Percentiles rank a stretch among this genome's conserved stretches.
Conservation (phyloP, 768 basidiomycete genomes). For the Hypsizygus marmoreus region DNA sequence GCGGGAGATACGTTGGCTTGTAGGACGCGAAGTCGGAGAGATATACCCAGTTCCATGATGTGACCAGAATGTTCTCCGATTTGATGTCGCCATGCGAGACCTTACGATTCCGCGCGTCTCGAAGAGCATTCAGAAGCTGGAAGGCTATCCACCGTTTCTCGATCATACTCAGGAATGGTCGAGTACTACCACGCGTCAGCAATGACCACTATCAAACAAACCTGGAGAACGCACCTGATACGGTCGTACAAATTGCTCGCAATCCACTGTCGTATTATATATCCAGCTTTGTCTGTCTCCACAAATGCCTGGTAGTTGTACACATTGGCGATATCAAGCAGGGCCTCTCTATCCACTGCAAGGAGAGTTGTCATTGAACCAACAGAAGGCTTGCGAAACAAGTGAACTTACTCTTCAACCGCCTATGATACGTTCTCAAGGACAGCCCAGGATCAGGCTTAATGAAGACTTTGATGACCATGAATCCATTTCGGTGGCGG, state of each 20-base stretch:
- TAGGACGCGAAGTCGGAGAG: slow-evolving; percentile 94
- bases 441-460: slow-evolving; percentile 89
- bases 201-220: background rate
- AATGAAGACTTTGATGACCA: slow-evolving; percentile 94
- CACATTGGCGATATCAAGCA: slow-evolving; percentile 84
- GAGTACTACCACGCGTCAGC: slow-evolving; percentile 60
- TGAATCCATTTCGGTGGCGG: slow-evolving; percentile 76
- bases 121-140: slow-evolving; percentile 83
- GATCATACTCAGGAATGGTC: slow-evolving; percentile 86
- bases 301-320: slow-evolving; percentile 88
- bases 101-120: slow-evolving; percentile 81
- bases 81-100: slow-evolving; percentile 98
- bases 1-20: slow-evolving; percentile 93
- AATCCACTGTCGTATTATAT: slow-evolving; percentile 92
- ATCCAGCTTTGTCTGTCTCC: slow-evolving; percentile 96
- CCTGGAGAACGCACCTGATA: slow-evolving; percentile 72
- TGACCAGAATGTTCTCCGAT: slow-evolving; percentile 94
- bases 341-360: slow-evolving; percentile 81
- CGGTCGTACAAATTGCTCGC: slow-evolving; percentile 95
- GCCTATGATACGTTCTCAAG: slow-evolving; percentile 69
- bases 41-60: slow-evolving; percentile 95
- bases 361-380: slow-evolving; percentile 5
- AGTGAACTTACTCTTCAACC: slow-evolving; percentile 67
- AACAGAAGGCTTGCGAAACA: slow-evolving; percentile 1
- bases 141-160: slow-evolving; percentile 99